Percentiles rank a stretch among this genome's conserved stretches.
Evolutionary conservation across 306 rosid species (phyloP).

Genomic region (Adenanthera pavonina): DNA sequence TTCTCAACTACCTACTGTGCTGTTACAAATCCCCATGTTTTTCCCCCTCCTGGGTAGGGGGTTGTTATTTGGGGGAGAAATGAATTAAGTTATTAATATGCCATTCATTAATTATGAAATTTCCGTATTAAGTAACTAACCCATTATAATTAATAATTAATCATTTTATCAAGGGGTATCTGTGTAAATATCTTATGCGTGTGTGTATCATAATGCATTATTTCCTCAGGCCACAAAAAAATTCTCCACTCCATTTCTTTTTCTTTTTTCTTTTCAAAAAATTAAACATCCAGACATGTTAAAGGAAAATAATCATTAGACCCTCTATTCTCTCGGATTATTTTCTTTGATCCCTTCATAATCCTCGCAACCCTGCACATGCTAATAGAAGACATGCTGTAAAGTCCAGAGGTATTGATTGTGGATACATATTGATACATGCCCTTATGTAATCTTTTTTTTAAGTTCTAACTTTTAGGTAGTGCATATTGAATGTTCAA

Average conservation of each 20-base stretch:
- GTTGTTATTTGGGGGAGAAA: neutral
- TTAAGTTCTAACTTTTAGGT: neutral
- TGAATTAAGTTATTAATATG: too few species aligned
- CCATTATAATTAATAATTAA: neutral
- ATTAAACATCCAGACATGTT: neutral
- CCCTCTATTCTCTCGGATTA: neutral
- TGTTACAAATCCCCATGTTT: neutral
- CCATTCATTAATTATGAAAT: neutral
- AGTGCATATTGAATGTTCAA: neutral
- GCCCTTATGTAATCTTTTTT: neutral
- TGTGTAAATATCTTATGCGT: too few species aligned
- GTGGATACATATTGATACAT: neutral
- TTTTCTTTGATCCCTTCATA: neutral
- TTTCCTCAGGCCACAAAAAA: neutral
- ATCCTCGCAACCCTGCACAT: neutral
- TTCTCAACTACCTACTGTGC: neutral
- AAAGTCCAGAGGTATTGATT: neutral
- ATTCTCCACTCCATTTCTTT: neutral
- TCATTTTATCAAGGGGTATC: neutral
- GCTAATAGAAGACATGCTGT: neutral
- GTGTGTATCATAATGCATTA: too few species aligned
- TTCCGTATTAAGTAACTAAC: neutral
- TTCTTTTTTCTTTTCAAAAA: too few species aligned
- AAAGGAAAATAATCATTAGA: neutral
- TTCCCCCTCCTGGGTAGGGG: too few species aligned